Conservation (phyloP, 345 rosid genomes). For the Litchi chinensis region DNA sequence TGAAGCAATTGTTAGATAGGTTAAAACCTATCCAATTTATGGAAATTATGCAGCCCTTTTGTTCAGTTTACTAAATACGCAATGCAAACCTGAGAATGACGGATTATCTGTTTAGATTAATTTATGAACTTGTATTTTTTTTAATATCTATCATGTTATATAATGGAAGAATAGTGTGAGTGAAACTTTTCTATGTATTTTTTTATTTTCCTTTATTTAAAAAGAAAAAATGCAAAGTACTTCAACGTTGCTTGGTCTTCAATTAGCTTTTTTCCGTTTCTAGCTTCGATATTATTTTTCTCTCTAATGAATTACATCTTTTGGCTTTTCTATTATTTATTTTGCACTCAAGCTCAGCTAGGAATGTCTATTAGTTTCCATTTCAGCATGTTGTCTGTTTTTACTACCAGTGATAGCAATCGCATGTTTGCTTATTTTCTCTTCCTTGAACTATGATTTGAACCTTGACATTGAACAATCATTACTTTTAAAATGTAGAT, state of each 20-base stretch:
- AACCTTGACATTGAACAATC: not conserved
- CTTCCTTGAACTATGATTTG: not conserved
- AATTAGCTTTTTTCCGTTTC: not conserved
- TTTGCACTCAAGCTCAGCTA: not conserved
- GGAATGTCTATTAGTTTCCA: not conserved
- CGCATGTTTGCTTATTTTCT: not conserved
- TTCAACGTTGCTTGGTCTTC: not conserved
- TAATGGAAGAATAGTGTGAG: not conserved
- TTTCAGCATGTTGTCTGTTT: not conserved
- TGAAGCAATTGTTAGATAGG: conserved; percentile 2
- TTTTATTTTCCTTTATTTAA: too few relatives aligned
- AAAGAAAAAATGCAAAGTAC: not conserved
- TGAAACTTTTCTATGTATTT: not conserved
- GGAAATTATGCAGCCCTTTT: not conserved
- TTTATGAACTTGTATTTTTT: not conserved
- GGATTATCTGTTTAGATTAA: not conserved
- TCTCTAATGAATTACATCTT: not conserved
- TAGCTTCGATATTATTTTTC: not conserved
- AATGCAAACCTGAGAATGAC: not conserved
- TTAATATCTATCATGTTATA: not conserved
- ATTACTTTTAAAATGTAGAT: not conserved
- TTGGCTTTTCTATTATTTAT: not conserved
- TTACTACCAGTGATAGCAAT: not conserved
- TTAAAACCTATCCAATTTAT: not conserved
- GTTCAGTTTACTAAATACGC: conserved; percentile 1